Evolutionary conservation across 192 early-diverging fungal genomes (phyloP), one percentile per base, ranked within the genome.

Genomic region (Gigaspora rosea): DNA sequence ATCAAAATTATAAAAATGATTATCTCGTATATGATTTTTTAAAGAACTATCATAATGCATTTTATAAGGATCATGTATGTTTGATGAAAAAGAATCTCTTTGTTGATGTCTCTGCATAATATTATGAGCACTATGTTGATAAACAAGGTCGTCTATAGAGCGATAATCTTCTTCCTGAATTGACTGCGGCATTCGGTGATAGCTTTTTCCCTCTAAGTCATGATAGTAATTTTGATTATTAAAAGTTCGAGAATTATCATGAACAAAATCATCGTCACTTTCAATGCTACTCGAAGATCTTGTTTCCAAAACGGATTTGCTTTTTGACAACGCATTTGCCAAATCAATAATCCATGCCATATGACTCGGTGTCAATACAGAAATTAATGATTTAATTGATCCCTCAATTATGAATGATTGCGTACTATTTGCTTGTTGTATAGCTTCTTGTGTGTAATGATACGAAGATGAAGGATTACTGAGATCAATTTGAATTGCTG

Each of bases 261-360:
- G 49, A 72, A 72, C 56, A 18, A 56, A 36, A 56, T 72, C 71
- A 66, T 75, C 73, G 12, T 75, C 73, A 52, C 73, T 75, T 65
- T 75, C 73, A 2, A 47, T 65, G 46, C 22, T 49, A 10, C 58
- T 63, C 16, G 73, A 10, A 22, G 59, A 33, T 63, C 49, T 54
- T 13, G 20, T 65, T 35, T 65, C 62, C 10, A 2, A 5, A 61
- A 16, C 35, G 32, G 57, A 50, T 64, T 62, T 65, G 20, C 35
- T 75, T 33, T 36, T 36, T 51, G 46, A 51, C 27, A 75, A 52
- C 10, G 61, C 46, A 6, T 62, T 64, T 1, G 82, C 70, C 27
- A 86, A 76, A 36, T 86, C 85, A 48, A 79, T 51, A n/a, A 86
- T 63, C 62, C 81, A 87, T 12, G 78, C 82, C 8, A 84, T 67